Percentiles rank a stretch among this genome's conserved stretches.
Evolutionary conservation across 768 basidiomycete species (phyloP).

Genomic region (Atractiella rhizophila): DNA sequence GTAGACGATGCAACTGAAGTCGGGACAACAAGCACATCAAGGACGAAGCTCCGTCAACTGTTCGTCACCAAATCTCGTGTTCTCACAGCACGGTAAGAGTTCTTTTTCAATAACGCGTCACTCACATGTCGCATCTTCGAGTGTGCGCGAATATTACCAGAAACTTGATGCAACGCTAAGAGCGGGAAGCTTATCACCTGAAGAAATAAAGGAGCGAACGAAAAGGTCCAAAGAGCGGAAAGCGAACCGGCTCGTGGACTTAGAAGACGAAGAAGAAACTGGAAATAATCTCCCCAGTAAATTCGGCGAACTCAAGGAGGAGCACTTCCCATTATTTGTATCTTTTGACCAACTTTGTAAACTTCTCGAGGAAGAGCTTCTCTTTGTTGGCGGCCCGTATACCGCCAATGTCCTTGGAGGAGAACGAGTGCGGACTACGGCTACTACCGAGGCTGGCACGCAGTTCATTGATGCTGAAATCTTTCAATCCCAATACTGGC

Average conservation of each 20-base stretch:
- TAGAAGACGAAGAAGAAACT: not conserved
- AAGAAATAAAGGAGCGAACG: not conserved
- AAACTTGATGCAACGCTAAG: not conserved
- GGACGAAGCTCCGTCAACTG: too few species aligned
- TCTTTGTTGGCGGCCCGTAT: not conserved
- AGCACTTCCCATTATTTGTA: conserved; percentile 2
- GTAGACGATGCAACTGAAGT: not conserved
- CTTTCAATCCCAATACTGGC: conserved; percentile 3
- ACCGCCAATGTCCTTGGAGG: not conserved
- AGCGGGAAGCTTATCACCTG: not conserved
- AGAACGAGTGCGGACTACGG: not conserved
- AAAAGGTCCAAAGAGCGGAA: not conserved
- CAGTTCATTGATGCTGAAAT: conserved; percentile 1
- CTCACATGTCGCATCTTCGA: not conserved
- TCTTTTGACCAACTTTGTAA: conserved; percentile 1
- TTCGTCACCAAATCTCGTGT: conserved; percentile 4
- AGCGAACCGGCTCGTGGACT: not conserved
- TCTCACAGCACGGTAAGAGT: too few species aligned
- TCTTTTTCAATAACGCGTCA: not conserved
- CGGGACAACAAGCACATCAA: too few species aligned
- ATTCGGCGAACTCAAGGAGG: conserved; percentile 3
- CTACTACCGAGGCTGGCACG: not conserved
- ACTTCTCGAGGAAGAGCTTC: conserved; percentile 7
- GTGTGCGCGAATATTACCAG: conserved; percentile 3
- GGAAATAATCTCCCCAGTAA: not conserved